Evolutionary conservation across 108 stramenopile genomes (phyloP), one percentile per base, ranked within the genome.

Genomic region (Discostella stelligeroides): DNA sequence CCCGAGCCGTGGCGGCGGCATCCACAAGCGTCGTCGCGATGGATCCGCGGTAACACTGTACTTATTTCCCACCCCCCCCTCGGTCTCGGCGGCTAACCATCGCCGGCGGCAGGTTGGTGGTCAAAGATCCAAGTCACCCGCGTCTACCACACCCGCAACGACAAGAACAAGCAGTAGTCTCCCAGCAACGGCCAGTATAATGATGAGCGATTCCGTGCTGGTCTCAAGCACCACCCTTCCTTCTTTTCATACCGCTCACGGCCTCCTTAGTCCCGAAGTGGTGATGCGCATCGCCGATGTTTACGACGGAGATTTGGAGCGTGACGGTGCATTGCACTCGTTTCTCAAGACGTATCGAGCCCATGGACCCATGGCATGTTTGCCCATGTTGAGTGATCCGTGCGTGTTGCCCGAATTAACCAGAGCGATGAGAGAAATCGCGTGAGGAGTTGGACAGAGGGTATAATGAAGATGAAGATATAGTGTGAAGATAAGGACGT

Each of bases 291-390:
- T 92, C 67, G 86, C 84, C 17, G 85, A 90, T n/a, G 34, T 39
- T 4, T 59, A 62, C 43, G 56, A 47, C 13, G 23, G 14, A 38
- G 57, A 71, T 41, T 39, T 63, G 18, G 69, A 71, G 18, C 27
- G 56, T 20, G 54, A 63, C 79, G 20, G 66, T 58, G 64, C 76
- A 0, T 40, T 84, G 3, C 50, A 68, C 28, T 54, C 50, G 28
- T 92, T 92, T 63, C 67, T 92, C 7, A 62, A 75, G 14, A 84
- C 75, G 12, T 92, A 92, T 72, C 60, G 66, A 34, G 48, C 73
- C 56, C 55, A 80, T 18, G 92, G 92, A 4, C 92, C 92, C 20
- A 87, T 92, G 84, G 88, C 92, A 25, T 92, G 92, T 69, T 76
- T 92, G 2, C 77, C 80, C 37, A 85, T 92, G 84, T 56, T 92